Evolutionary conservation across 768 basidiomycete species (phyloP), one percentile per base, ranked within the genome.

Genomic region (Vararia minispora): DNA sequence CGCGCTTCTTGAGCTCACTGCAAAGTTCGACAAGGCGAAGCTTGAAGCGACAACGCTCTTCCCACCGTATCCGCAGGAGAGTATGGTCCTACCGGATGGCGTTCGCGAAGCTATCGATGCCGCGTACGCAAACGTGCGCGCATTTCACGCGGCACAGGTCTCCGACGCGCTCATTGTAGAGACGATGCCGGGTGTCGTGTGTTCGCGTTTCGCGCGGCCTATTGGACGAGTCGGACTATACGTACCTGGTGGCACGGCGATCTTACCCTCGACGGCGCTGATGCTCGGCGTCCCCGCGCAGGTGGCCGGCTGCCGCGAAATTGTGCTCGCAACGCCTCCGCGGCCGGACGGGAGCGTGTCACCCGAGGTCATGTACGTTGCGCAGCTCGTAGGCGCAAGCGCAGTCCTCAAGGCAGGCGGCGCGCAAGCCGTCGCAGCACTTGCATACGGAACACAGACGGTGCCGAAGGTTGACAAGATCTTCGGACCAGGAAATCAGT

Each of bases 381-480:
- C 95, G 23, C 68, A 83, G 44, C 69, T 94, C 31, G 81, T 90
- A 16, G 92, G 94, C 27, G 94, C 88, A 1, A 81, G 85, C 5
- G 82, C 82, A 23, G 77, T 99, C 42, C 68, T 99, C 44, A 88
- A 86, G 57, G 95, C 94, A 13, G 95, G 95, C 28, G 95, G 95
- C 10, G 94, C 87, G 13, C 95, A 99, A 55, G 95, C 95, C 9
- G 71, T 98, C 13, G 88, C 91, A 18, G 92, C 95, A 1, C 69
- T 99, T 65, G 95, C 95, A 1, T 98, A 97, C 56, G 95, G 95
- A 14, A 99, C 95, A 5, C 69, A 86, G 56, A 83, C 83, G 4
- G 89, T 92, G 5, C 89, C 91, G 12, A 98, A 99, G 61, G 94
- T 97, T 18, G 95, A 99, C 69, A 99, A 99, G 65, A 91, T 99